These are phyloP conservation scores for Candida cerambycidarum DNA, from an alignment of 805 yeast species.

Conservation along the genomic window DNA sequence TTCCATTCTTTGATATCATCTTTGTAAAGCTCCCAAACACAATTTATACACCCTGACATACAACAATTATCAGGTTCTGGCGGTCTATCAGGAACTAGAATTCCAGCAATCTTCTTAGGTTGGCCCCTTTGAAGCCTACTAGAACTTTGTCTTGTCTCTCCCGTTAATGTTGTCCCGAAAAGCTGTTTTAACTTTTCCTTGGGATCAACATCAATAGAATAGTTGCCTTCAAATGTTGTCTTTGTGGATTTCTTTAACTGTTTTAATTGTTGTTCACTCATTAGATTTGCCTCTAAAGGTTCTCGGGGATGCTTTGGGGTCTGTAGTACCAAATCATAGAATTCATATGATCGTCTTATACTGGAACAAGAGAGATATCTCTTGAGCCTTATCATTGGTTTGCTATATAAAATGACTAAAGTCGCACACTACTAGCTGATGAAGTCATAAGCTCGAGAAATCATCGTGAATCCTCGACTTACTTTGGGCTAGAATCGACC, in stretches of 20 bases:
- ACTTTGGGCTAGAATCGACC: too few species aligned
- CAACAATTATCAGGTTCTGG: slow-evolving; percentile 94
- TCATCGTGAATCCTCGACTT: too few species aligned
- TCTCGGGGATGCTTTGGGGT: slow-evolving; percentile 34
- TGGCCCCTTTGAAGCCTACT: slow-evolving; percentile 37
- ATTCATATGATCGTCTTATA: slow-evolving; percentile 20
- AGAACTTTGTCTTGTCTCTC: slow-evolving; percentile 45
- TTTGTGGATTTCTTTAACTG: slow-evolving; percentile 21
- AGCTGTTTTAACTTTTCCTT: slow-evolving; percentile 50
- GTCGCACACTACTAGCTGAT: not conserved
- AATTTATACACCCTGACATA: slow-evolving; percentile 94
- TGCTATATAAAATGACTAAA: not conserved
- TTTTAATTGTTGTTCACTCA: slow-evolving; percentile 20
- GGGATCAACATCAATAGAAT: slow-evolving; percentile 30
- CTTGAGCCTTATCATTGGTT: not conserved
- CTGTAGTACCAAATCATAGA: slow-evolving; percentile 36
- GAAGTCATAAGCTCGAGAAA: not conserved
- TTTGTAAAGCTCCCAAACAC: slow-evolving; percentile 92
- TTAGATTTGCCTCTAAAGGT: slow-evolving; percentile 32
- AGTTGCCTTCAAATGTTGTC: slow-evolving; percentile 34
- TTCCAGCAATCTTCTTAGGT: slow-evolving; percentile 50
- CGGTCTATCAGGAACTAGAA: slow-evolving; percentile 80
- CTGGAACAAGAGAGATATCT: not conserved
- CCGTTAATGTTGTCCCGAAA: slow-evolving; percentile 58
- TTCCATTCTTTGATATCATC: slow-evolving; percentile 90